Conservation (phyloP, 2,329 filamentous ascomycete genomes). For the Trichoderma sp. region DNA sequence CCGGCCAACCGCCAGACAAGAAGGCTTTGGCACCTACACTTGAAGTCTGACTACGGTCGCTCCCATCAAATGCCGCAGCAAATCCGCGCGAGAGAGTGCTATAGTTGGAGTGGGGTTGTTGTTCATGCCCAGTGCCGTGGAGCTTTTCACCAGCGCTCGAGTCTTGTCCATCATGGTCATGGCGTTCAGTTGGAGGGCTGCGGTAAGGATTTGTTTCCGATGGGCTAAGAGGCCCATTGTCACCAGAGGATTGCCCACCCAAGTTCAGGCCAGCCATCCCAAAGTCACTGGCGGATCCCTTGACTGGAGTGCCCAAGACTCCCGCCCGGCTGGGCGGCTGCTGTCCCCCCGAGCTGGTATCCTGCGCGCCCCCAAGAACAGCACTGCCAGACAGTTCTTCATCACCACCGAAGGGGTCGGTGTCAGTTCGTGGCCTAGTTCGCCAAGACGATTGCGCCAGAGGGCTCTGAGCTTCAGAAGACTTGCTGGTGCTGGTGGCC, state of each 20-base stretch:
- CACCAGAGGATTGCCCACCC: slow-evolving; percentile 52
- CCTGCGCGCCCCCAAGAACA: slow-evolving; percentile 73
- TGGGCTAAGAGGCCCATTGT: slow-evolving; percentile 77
- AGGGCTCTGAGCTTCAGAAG: slow-evolving; percentile 50
- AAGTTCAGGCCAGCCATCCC: slow-evolving; percentile 63
- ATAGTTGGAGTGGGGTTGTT: slow-evolving; percentile 53
- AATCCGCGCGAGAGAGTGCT: slow-evolving; percentile 57
- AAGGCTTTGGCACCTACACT: slow-evolving; percentile 81
- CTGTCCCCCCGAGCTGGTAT: slow-evolving; percentile 53
- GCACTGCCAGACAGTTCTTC: slow-evolving; percentile 67
- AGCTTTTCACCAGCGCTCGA: slow-evolving; percentile 50
- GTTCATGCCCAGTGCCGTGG: slow-evolving; percentile 45
- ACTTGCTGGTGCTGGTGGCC: slow-evolving; percentile 53
- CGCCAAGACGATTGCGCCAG: slow-evolving; percentile 56
- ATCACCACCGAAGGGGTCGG: slow-evolving; percentile 69
- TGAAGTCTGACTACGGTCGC: slow-evolving; percentile 90
- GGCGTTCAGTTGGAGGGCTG: slow-evolving; percentile 78
- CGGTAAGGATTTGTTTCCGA: slow-evolving; percentile 96
- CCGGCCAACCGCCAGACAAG: slow-evolving; percentile 65
- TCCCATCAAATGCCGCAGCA: slow-evolving; percentile 62
- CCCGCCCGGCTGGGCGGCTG: slow-evolving; percentile 40
- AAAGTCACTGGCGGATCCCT: slow-evolving; percentile 59
- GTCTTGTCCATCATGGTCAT: slow-evolving; percentile 64
- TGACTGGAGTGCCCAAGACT: slow-evolving; percentile 56
- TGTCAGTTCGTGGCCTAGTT: slow-evolving; percentile 66